phyloP scores from a whole-genome alignment of 768 basidiomycete genomes.

The Gautieria morchelliformis region DNA sequence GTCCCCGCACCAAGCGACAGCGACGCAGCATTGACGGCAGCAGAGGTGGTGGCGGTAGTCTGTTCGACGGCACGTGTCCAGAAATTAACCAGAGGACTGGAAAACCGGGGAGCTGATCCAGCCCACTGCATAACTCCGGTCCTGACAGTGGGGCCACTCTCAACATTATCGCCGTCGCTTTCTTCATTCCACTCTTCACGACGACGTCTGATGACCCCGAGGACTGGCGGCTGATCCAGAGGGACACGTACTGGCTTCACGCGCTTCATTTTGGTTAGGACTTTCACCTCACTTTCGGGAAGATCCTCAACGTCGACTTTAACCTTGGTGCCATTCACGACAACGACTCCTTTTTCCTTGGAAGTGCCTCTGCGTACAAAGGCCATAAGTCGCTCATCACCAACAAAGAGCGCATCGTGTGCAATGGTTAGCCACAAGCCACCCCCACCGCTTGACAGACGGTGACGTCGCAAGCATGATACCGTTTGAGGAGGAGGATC shows the following conservation, averaged over 20 bases:
- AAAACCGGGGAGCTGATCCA: constrained; percentile 47
- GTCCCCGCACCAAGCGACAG: constrained; percentile 30
- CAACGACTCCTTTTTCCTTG: constrained; percentile 74
- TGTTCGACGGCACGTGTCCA: constrained; percentile 70
- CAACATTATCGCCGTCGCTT: constrained; percentile 17
- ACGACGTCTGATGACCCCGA: constrained; percentile 57
- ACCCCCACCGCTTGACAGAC: constrained; percentile 77
- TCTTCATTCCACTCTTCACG: constrained; percentile 66
- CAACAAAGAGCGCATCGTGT: constrained; percentile 71
- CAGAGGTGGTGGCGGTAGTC: constrained; percentile 63
- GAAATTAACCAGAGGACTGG: constrained; percentile 62
- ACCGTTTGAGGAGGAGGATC: constrained; percentile 87
- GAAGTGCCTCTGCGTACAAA: constrained; percentile 58
- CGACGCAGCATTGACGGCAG: constrained; percentile 71
- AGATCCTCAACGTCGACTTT: constrained; percentile 85
- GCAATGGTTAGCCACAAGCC: constrained; percentile 91
- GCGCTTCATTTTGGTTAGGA: constrained; percentile 73
- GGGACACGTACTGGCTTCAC: constrained; percentile 80
- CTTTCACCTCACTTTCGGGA: constrained; percentile 77
- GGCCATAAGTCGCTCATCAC: constrained; percentile 64
- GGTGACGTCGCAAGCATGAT: constrained; percentile 77
- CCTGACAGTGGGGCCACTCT: neutral
- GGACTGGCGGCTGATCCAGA: constrained; percentile 85
- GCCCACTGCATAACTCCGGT: constrained; percentile 31
- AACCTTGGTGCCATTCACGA: constrained; percentile 82